Base-by-base conservation (phyloP, 306 rosid species). In the Glycine latifolia region DNA sequence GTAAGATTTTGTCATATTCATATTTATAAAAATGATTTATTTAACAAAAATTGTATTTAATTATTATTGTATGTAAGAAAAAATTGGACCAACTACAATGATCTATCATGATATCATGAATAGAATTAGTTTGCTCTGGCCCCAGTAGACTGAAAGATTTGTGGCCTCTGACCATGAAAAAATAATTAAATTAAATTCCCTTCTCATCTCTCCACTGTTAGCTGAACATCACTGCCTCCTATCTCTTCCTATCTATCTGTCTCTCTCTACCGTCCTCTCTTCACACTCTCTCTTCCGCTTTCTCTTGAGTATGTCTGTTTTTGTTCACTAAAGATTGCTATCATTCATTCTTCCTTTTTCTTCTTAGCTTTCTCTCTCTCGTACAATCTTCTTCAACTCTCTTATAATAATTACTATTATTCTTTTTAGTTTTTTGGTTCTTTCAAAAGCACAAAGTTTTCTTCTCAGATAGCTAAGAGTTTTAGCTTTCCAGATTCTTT, bases 241-340 rank as follows among this genome's bases (percentile, higher is more conserved):
- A 20, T 69, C 77, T 78, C 63, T 66, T 59, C 69, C 78, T 50
- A 41, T 63, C 86, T 74, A 2, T 47, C 59, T 77, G 31, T 74
- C 71, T 76, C 76, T 84, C 85, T 73, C 52, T 82, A 77, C 31
- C 31, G 31, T 26, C 31, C 31, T 78, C 72, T 55, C 67, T 54
- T 16, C 73, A 65, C 73, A 65, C 75, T 82, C 86, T 73, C 31
- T 26, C 31, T 26, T 79, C 71, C 81, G 54, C 75, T 55, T 75
- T 82, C 82, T 79, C 73, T 63, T 60, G 72, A 77, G 83, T 82
- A 79, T 87, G 82, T 82, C 89, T 84, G 84, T 82, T 85, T 85
- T 79, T 71, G 67, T 77, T 87, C 72, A 69, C 81, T 83, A 86
- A 89, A 87, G 54, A 69, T 47, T 80, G 9, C 55, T 52, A 69